phyloP scores from a whole-genome alignment of 2,329 filamentous ascomycete species.

The Ilyonectria sp. region DNA sequence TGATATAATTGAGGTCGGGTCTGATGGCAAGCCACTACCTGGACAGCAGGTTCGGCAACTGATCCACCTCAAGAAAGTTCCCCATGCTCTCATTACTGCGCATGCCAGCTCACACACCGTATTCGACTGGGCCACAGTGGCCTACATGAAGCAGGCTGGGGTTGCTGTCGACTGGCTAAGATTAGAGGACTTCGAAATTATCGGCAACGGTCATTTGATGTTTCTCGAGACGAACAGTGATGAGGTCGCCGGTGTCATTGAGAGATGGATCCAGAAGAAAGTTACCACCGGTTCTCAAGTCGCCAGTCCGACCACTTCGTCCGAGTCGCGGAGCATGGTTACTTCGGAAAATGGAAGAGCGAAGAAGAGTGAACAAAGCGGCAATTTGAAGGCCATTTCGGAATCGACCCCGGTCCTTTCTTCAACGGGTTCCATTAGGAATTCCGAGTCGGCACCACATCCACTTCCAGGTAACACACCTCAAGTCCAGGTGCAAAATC shows the following conservation, averaged over 20 bases:
- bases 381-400: background rate
- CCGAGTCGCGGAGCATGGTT: slow-evolving; percentile 11
- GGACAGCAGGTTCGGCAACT: slow-evolving; percentile 55
- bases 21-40: background rate
- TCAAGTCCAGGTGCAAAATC: background rate
- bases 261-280: slow-evolving; percentile 54
- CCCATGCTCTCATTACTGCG: slow-evolving; percentile 64
- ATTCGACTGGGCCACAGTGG: slow-evolving; percentile 70
- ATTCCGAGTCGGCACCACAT: background rate
- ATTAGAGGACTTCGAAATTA: slow-evolving; percentile 60
- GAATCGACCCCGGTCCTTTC: background rate
- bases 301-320: slow-evolving; percentile 4
- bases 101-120: slow-evolving; percentile 68
- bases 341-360: background rate
- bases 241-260: slow-evolving; percentile 56
- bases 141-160: slow-evolving; percentile 68
- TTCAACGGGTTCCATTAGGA: background rate
- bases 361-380: background rate
- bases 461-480: background rate
- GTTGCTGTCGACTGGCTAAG: slow-evolving; percentile 60
- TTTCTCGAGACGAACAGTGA: slow-evolving; percentile 68
- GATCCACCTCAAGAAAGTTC: slow-evolving; percentile 62
- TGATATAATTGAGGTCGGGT: slow-evolving; percentile 10
- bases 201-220: slow-evolving; percentile 70
- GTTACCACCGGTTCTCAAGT: slow-evolving; percentile 5